Base-by-base conservation (phyloP, 2,329 filamentous ascomycete species). In the Claviceps digitariae region DNA sequence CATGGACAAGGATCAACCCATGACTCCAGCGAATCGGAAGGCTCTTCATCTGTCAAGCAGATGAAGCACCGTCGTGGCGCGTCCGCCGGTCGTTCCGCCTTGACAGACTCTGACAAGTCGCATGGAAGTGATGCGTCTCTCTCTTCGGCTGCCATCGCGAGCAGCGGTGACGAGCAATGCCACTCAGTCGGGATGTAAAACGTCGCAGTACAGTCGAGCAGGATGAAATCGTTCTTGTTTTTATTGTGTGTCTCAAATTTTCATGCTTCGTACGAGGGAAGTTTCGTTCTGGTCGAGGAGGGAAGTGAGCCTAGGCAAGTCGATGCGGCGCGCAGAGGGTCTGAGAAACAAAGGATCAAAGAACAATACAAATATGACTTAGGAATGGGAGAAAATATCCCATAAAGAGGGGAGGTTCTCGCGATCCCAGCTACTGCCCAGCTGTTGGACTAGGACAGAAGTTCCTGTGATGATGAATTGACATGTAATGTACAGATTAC, bases 1-100 rank as follows among this genome's bases (percentile, higher is more conserved):
- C 93, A 98, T 0, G 85, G 86, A 66, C 93, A 98, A 1, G 93
- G 90, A 52, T 86, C 87, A 46, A 88, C 83, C 91, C 93, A 98
- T 52, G 72, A 67, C 47, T 69, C 66, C 4, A 76, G 73, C 9
- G 74, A 63, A 21, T 71, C 67, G 10, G 65, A 68, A 41, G 80
- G 74, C 27, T 71, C 70, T 57, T 81, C 72, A 50, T 80, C 80
- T 57, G 72, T 74, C 31, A 83, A 73, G 63, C 81, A 84, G 61
- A 84, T 81, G 68, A 82, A 84, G 71, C 81, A 84, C 62, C 72
- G 73, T 50, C 71, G 70, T 20, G 63, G 65, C 4, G 61, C 55
- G 41, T 69, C 62, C 45, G 56, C 53, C 5, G 57, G 53, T 50
- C 55, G 56, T n/a, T 57, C 55, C 17, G 54, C 50, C 20, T 50